These are phyloP conservation scores for Tetragonia tetragonoides DNA, from an alignment of 148 eudicot species.

Conservation along the genomic window DNA sequence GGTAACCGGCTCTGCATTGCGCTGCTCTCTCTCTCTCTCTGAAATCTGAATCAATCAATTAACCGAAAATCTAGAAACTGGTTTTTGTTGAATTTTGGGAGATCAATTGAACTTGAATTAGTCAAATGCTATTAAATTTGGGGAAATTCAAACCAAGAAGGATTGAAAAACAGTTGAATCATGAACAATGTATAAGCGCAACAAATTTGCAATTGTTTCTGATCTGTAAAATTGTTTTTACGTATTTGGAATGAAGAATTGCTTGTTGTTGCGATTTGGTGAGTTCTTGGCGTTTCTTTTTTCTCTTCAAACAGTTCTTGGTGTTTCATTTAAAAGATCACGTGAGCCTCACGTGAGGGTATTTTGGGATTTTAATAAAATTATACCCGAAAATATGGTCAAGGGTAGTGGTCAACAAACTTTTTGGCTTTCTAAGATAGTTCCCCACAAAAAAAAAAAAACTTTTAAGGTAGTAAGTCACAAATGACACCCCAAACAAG, in stretches of 20 bases:
- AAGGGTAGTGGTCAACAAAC: no score
- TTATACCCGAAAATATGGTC: no score
- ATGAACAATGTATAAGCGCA: background rate
- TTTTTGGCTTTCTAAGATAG: no score
- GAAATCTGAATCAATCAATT: no score
- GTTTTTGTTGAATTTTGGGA: background rate
- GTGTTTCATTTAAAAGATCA: no score
- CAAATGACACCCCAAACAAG: no score
- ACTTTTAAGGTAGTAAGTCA: no score
- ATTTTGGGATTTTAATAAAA: no score
- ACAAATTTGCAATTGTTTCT: background rate
- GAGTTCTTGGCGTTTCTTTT: slow-evolving; percentile 8
- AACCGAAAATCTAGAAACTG: no score
- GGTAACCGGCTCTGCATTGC: slow-evolving; percentile 60
- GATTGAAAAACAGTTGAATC: background rate
- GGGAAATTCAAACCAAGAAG: background rate
- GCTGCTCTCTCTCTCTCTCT: slow-evolving; percentile 3
- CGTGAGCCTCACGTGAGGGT: no score
- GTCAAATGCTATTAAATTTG: background rate
- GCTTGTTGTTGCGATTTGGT: background rate
- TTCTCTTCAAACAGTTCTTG: no score
- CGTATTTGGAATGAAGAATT: background rate
- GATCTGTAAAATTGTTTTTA: background rate
- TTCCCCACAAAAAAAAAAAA: no score
- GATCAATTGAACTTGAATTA: background rate